phyloP scores from a whole-genome alignment of 495 filamentous ascomycete genomes.

The Aspergillus avenaceus region DNA sequence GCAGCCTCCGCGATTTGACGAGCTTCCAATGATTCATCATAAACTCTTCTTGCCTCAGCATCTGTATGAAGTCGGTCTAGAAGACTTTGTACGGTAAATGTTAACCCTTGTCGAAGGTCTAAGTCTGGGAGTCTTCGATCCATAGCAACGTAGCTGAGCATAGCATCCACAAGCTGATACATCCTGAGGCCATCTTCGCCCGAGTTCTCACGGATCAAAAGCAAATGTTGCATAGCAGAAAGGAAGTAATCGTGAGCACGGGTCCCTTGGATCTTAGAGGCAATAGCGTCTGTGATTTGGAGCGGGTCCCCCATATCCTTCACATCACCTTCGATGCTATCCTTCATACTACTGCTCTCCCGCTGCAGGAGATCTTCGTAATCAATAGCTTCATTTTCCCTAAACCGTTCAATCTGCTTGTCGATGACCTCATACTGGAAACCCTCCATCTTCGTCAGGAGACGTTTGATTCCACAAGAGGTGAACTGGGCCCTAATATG shows the following conservation, averaged over 20 bases:
- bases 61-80: constrained; percentile 95
- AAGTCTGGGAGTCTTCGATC: constrained; percentile 92
- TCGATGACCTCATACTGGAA: constrained; percentile 99
- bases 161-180: constrained; percentile 97
- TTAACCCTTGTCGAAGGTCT: constrained; percentile 94
- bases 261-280: constrained; percentile 76
- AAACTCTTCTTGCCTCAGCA: constrained; percentile 83
- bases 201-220: constrained; percentile 89
- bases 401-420: constrained; percentile 94
- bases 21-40: constrained; percentile 84
- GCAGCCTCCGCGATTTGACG: constrained; percentile 92
- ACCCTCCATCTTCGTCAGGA: constrained; percentile 93
- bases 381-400: constrained; percentile 92
- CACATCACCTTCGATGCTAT: constrained; percentile 83
- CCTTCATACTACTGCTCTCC: constrained; percentile 85
- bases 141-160: constrained; percentile 99
- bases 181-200: constrained; percentile 88
- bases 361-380: constrained; percentile 95
- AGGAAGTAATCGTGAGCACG: constrained; percentile 93
- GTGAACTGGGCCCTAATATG: constrained; percentile 96
- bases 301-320: constrained; percentile 92
- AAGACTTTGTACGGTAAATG: constrained; percentile 93
- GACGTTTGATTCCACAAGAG: constrained; percentile 91
- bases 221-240: constrained; percentile 89
- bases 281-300: constrained; percentile 92